Evolutionary conservation across 495 filamentous ascomycete species (phyloP).

Genomic region (Usnea hakonensis): DNA sequence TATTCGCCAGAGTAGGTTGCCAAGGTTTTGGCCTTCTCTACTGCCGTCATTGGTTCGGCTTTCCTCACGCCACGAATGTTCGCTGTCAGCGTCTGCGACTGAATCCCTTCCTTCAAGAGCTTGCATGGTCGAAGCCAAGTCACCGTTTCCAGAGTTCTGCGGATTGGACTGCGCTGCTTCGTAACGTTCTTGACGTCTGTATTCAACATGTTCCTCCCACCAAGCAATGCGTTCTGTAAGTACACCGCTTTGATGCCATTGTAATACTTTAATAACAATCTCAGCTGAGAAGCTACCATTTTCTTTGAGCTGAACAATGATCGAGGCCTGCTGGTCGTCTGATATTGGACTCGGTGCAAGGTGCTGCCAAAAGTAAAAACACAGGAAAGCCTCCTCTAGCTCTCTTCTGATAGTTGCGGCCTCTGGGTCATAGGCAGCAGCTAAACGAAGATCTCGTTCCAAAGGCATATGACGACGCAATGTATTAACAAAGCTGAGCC

Average conservation of each 20-base stretch:
- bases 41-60: conserved; percentile 6
- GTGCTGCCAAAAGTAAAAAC: conserved; percentile 42
- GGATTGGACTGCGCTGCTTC: background rate
- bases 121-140: background rate
- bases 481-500: background rate
- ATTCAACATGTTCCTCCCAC: conserved; percentile 2
- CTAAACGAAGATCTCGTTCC: conserved; percentile 39
- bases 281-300: conserved; percentile 1
- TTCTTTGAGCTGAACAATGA: background rate
- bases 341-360: conserved; percentile 28
- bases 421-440: conserved; percentile 35
- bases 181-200: background rate
- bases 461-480: conserved; percentile 37
- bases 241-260: background rate
- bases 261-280: background rate
- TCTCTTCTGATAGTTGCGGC: conserved; percentile 43
- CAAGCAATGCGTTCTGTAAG: background rate
- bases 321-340: conserved; percentile 1
- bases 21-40: conserved; percentile 62
- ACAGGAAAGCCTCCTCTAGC: conserved; percentile 45
- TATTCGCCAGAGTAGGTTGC: conserved; percentile 68
- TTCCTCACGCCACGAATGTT: conserved; percentile 3
- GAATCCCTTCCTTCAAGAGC: background rate
- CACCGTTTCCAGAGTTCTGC: background rate
- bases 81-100: conserved; percentile 1